These are phyloP conservation scores for Eremothecium sinecaudum DNA, from an alignment of 1,139 yeast species.

Conservation along the genomic window DNA sequence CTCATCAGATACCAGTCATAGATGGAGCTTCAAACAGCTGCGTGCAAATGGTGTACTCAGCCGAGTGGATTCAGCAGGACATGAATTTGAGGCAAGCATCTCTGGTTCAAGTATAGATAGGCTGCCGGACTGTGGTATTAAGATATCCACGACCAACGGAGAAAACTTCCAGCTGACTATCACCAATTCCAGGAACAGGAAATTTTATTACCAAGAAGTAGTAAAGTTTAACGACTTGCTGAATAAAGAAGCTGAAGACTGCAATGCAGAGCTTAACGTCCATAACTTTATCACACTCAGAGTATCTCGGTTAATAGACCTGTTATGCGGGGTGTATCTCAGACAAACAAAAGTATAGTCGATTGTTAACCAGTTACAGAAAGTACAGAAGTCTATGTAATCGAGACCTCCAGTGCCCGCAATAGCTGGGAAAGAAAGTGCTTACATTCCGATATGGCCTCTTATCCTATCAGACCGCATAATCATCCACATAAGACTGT, in stretches of 20 bases:
- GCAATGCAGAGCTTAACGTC: conserved; percentile 23
- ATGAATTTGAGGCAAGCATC: conserved; percentile 33
- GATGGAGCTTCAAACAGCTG: conserved; percentile 67
- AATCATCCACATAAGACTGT: conserved; percentile 10
- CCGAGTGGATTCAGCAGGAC: too few relatives aligned
- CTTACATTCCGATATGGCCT: too few relatives aligned
- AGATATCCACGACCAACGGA: conserved; percentile 56
- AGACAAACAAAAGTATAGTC: not conserved
- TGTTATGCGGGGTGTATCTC: conserved; percentile 5
- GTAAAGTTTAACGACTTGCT: conserved; percentile 7
- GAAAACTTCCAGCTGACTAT: conserved; percentile 25
- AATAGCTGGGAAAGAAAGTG: too few relatives aligned
- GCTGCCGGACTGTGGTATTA: conserved; percentile 60
- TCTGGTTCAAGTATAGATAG: conserved; percentile 41
- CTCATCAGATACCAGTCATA: conserved; percentile 29
- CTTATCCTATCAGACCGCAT: too few relatives aligned
- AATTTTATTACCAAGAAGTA: conserved; percentile 6
- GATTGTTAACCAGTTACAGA: too few relatives aligned
- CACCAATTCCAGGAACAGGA: conserved; percentile 23
- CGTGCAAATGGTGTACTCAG: conserved; percentile 62
- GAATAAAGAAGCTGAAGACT: conserved; percentile 17
- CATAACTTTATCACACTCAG: conserved; percentile 2
- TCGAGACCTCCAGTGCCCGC: too few relatives aligned
- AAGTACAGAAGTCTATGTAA: too few relatives aligned
- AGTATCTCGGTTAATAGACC: conserved; percentile 5